Evolutionary conservation across 2,329 filamentous ascomycete species (phyloP).

Genomic region (Arthrobotrys musiformis): DNA sequence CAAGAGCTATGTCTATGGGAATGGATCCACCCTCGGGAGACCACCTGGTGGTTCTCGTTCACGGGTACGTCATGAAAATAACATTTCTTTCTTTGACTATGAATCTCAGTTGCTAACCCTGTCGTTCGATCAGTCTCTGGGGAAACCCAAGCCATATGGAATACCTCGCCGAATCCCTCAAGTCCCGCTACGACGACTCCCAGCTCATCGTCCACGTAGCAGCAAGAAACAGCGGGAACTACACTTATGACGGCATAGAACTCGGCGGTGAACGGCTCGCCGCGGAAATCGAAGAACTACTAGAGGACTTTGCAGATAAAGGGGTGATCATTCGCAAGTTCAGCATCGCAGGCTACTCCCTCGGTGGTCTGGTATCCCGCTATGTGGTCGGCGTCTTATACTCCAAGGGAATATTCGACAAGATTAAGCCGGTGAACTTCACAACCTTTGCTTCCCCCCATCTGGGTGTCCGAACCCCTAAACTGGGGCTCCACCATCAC

Average conservation of each 20-base stretch:
- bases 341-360: constrained; percentile 87
- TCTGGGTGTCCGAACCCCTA: constrained; percentile 77
- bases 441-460: constrained; percentile 90
- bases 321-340: constrained; percentile 82
- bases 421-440: constrained; percentile 88
- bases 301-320: constrained; percentile 68
- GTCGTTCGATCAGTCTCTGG: constrained; percentile 71
- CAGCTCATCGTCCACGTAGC: constrained; percentile 76
- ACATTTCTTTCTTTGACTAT: constrained; percentile 13
- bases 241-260: constrained; percentile 77
- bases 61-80: constrained; percentile 70
- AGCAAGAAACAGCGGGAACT: constrained; percentile 78
- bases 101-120: not conserved
- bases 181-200: constrained; percentile 71
- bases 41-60: constrained; percentile 81
- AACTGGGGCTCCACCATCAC: constrained; percentile 73
- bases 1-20: constrained; percentile 26
- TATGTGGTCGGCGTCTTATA: constrained; percentile 88
- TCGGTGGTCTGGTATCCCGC: constrained; percentile 80
- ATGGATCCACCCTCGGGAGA: constrained; percentile 65
- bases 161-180: constrained; percentile 74
- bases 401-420: constrained; percentile 81
- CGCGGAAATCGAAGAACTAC: constrained; percentile 73
- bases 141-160: constrained; percentile 79
- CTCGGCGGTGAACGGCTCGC: constrained; percentile 75